Percentiles rank a stretch among this genome's conserved stretches.
Conservation (phyloP, 2,329 filamentous ascomycete species). For the Alternaria incomplexa region DNA sequence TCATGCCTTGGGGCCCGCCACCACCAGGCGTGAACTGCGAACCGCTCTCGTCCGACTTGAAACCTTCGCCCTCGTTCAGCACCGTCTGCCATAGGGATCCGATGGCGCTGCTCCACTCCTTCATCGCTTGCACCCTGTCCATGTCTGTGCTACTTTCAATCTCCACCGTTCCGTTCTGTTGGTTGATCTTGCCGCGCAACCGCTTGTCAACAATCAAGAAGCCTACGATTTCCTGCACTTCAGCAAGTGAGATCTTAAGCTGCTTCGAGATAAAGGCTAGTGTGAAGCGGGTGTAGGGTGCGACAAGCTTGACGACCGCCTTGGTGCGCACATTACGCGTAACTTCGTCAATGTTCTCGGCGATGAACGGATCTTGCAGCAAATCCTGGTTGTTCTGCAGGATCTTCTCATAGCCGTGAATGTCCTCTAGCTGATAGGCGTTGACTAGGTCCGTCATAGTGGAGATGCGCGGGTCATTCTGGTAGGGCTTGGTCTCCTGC, state of each 20-base stretch:
- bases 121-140: conserved; percentile 75
- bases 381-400: conserved; percentile 88
- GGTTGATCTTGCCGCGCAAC: conserved; percentile 86
- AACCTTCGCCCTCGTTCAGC: conserved; percentile 79
- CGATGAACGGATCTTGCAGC: conserved; percentile 90
- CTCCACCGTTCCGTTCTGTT: conserved; percentile 82
- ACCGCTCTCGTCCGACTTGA: conserved; percentile 57
- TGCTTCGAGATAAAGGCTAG: conserved; percentile 85
- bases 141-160: conserved; percentile 77
- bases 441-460: conserved; percentile 98
- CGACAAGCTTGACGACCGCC: conserved; percentile 89
- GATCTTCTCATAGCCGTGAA: conserved; percentile 87
- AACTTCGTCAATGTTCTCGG: conserved; percentile 98
- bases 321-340: conserved; percentile 98
- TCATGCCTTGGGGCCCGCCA: conserved; percentile 30
- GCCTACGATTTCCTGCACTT: conserved; percentile 94
- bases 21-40: conserved; percentile 44
- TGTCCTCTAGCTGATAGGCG: conserved; percentile 93
- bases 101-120: conserved; percentile 74
- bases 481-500: conserved; percentile 98
- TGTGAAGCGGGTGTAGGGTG: conserved; percentile 92
- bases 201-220: conserved; percentile 92
- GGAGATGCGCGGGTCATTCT: conserved; percentile 90
- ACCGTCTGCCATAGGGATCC: conserved; percentile 72
- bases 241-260: conserved; percentile 81